A percentile compares a stretch with the other conserved stretches of the same genome.
Conservation (phyloP, 2,329 filamentous ascomycete species). For the Pseudomassariella vexata region DNA sequence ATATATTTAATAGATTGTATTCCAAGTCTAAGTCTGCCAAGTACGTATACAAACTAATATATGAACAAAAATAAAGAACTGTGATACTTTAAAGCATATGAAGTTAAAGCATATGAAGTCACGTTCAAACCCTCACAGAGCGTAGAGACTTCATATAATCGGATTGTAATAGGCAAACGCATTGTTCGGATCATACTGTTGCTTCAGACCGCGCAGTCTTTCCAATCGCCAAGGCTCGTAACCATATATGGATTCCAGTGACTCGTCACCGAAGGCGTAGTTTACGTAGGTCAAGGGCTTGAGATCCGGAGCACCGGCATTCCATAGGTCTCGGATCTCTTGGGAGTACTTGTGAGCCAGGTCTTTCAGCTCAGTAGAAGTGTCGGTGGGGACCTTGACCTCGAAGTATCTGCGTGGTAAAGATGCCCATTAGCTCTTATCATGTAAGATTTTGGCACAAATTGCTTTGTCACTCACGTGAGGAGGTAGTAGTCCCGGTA, state of each 20-base stretch:
- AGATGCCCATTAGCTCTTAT: background rate
- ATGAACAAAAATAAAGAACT: too few relatives aligned
- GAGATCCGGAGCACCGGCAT: conserved; percentile 11
- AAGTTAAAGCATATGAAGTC: too few relatives aligned
- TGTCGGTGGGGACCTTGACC: too few relatives aligned
- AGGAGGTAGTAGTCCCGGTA: conserved; percentile 14
- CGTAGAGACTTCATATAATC: conserved; percentile 1
- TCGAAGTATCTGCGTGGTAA: background rate
- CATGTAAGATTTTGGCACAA: too few relatives aligned
- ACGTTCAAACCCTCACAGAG: background rate
- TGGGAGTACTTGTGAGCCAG: conserved; percentile 7
- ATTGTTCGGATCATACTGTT: conserved; percentile 26
- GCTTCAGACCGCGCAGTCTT: conserved; percentile 22
- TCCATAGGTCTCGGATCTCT: conserved; percentile 10
- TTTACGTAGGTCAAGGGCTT: conserved; percentile 14
- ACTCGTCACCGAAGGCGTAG: conserved; percentile 16
- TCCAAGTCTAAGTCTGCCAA: too few relatives aligned
- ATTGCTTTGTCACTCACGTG: conserved; percentile 10
- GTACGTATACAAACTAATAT: too few relatives aligned
- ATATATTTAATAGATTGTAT: too few relatives aligned
- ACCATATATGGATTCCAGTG: conserved; percentile 22
- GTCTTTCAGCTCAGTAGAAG: conserved; percentile 2
- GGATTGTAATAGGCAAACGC: conserved; percentile 11
- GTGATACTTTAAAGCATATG: too few relatives aligned
- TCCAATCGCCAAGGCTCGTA: conserved; percentile 22